Evolutionary conservation across 768 basidiomycete species (phyloP).

Genomic region (Austroboletus eburneus): DNA sequence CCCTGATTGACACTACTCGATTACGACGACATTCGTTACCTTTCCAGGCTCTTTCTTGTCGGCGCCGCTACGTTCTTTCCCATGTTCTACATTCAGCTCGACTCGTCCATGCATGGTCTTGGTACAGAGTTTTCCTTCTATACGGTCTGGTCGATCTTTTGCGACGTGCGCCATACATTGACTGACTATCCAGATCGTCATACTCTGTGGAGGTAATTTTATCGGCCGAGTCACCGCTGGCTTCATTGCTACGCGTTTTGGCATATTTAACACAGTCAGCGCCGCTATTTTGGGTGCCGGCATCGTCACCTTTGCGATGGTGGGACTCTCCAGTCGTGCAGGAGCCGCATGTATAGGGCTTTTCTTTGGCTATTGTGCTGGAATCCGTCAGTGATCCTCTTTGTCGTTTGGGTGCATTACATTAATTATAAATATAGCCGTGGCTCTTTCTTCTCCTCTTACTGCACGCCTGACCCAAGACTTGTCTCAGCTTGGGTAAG

Average conservation of each 20-base stretch:
- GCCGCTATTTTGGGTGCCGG: slow-evolving; percentile 32
- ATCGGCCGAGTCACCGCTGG: slow-evolving; percentile 36
- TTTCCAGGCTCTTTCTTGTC: slow-evolving; percentile 14
- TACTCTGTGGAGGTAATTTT: slow-evolving; percentile 35
- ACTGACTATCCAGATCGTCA: slow-evolving; percentile 31
- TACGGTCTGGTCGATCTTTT: slow-evolving; percentile 34
- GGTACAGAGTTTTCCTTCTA: slow-evolving; percentile 49
- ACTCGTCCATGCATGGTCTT: slow-evolving; percentile 47
- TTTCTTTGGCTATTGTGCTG: slow-evolving; percentile 49
- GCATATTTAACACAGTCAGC: slow-evolving; percentile 43
- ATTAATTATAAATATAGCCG: slow-evolving; percentile 24
- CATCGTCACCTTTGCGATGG: slow-evolving; percentile 41
- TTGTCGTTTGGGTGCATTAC: background rate
- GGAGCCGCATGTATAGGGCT: slow-evolving; percentile 37
- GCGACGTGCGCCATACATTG: background rate
- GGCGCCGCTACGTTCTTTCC: slow-evolving; percentile 41
- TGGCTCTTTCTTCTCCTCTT: slow-evolving; percentile 40
- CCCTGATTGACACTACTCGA: background rate
- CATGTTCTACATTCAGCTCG: slow-evolving; percentile 55
- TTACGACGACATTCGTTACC: background rate
- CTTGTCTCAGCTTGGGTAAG: slow-evolving; percentile 47
- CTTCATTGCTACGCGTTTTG: slow-evolving; percentile 35
- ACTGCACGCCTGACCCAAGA: slow-evolving; percentile 39
- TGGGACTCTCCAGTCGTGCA: slow-evolving; percentile 34
- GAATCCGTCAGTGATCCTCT: slow-evolving; percentile 33